Evolutionary conservation across 116 monocot genomes (phyloP).

Genomic region (Phalaenopsis hybrid): DNA sequence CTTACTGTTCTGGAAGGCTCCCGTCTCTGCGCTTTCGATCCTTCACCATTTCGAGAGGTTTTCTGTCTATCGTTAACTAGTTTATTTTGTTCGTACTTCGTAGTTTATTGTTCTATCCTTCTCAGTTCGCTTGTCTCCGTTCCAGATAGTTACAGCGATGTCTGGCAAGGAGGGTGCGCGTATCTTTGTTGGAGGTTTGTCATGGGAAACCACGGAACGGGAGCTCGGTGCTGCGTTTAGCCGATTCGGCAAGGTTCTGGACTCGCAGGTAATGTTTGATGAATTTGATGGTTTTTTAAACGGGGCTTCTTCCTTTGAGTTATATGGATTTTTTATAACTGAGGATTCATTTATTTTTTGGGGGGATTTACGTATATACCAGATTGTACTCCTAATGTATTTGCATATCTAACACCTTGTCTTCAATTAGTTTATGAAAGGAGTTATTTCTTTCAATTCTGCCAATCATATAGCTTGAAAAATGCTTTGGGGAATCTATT

Average conservation of each 20-base stretch:
- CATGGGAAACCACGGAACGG: conserved; percentile 70
- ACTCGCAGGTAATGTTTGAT: conserved; percentile 50
- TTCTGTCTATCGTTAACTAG: no score
- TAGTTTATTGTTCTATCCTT: background rate
- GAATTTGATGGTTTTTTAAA: background rate
- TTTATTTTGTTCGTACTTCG: background rate
- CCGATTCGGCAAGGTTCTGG: conserved; percentile 72
- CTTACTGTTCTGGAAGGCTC: background rate
- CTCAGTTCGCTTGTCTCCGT: background rate
- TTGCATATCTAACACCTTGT: no score
- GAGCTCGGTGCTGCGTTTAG: conserved; percentile 59
- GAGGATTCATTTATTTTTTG: background rate
- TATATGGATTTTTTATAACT: background rate
- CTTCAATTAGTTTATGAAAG: background rate
- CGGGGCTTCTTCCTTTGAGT: background rate
- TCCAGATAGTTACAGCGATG: conserved; percentile 16
- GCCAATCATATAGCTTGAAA: background rate
- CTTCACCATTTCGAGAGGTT: background rate
- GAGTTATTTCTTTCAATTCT: background rate
- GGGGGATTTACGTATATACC: background rate
- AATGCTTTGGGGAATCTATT: background rate
- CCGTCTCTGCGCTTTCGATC: background rate
- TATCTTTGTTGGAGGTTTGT: conserved; percentile 79
- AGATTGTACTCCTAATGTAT: no score
- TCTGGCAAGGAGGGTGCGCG: conserved; percentile 55